Evolutionary conservation across 1,284 basidiomycete species (phyloP), one percentile per base, ranked within the genome.

Genomic region (Tilletia setariae): DNA sequence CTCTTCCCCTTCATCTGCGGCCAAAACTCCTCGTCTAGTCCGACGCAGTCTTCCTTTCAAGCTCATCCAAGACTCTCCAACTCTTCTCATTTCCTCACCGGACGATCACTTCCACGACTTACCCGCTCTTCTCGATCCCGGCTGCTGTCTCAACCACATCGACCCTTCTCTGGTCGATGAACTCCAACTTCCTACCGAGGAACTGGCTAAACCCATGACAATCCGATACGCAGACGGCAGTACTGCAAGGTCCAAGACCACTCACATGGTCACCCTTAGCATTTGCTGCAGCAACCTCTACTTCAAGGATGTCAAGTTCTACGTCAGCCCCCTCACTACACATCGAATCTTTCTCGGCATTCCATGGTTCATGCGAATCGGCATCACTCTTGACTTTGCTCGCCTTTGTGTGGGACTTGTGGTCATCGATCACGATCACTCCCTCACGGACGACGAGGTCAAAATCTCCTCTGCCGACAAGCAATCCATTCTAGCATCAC

Each of bases 261-360:
- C 53, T 7, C 53, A 23, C 16, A 56, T 28, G 25, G 53, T 30
- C 21, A 56, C 53, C 53, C 23, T 56, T 15, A 56, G 23, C 19
- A 25, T 56, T 23, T 56, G 53, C 53, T 56, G 53, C 32, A 28
- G 23, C 53, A 28, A 30, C 16, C 16, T 28, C 32, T 30, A 28
- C 21, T 56, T 56, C 25, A 3, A 21, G 23, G 25, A 56, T 30
- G 53, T 56, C 53, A 30, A 56, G 53, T 56, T 56, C 53, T 30
- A 13, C 25, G 25, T 56, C 53, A 28, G 19, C 53, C 53, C 53
- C 32, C 53, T 56, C 53, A 13, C n/a, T 8, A 56, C 53, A 15
- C 53, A 56, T 56, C 53, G 21, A 19, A 56, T 56, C 19, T 56
- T 56, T 19, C 23, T 56, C 25, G 53, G 53, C 53, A 56, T 56